Percentiles rank a stretch among this genome's conserved stretches.
These are phyloP conservation scores for Tuber aestivum DNA, from an alignment of 495 filamentous ascomycete species.

Conservation along the genomic window DNA sequence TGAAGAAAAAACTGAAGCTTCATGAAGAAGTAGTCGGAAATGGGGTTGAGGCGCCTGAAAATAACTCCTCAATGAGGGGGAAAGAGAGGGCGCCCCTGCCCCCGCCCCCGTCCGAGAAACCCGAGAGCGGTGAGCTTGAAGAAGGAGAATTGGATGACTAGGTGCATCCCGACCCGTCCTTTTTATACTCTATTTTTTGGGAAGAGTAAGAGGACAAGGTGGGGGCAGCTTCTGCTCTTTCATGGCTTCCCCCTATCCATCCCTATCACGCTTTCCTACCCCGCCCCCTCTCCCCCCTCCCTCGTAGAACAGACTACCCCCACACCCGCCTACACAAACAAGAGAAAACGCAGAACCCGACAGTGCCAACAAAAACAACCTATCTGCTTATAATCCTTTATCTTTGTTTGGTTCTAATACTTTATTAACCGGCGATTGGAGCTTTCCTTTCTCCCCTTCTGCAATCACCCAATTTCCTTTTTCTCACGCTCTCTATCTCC, in stretches of 20 bases:
- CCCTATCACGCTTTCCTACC: neutral
- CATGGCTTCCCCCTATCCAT: neutral
- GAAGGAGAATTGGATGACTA: slow-evolving; percentile 41
- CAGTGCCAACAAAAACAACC: neutral
- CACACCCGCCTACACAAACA: neutral
- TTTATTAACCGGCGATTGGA: neutral
- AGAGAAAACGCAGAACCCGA: neutral
- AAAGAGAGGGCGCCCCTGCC: slow-evolving; percentile 16
- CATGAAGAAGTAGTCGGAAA: slow-evolving; percentile 38
- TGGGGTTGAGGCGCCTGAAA: slow-evolving; percentile 26
- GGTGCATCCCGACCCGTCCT: neutral
- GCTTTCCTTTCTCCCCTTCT: neutral
- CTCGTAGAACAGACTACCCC: neutral
- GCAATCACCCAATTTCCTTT: neutral
- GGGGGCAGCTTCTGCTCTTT: neutral
- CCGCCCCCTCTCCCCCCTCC: neutral
- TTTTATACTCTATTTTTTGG: neutral
- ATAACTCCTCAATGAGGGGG: neutral
- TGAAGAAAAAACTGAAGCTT: slow-evolving; percentile 45
- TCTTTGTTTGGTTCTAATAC: neutral
- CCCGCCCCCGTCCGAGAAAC: slow-evolving; percentile 21
- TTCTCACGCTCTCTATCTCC: neutral
- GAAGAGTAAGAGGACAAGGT: neutral
- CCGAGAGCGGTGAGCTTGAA: slow-evolving; percentile 35
- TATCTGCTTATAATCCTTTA: neutral